These are phyloP conservation scores for Cryphonectria parasitica DNA, from an alignment of 2,329 filamentous ascomycete species.

Conservation along the genomic window DNA sequence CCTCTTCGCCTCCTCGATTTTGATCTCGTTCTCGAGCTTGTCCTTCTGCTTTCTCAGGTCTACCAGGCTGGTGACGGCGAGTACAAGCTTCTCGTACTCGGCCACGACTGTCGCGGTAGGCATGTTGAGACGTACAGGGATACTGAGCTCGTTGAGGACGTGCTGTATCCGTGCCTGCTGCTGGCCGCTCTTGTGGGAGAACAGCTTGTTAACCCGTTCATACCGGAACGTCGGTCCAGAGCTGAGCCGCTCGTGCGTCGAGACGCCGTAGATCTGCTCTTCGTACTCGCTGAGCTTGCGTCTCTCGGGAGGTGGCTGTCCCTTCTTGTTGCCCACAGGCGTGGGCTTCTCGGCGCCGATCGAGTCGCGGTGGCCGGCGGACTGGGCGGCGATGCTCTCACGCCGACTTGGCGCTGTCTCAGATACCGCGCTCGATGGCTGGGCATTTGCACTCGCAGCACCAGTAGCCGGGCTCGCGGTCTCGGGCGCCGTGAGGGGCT, in stretches of 20 bases:
- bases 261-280: slow-evolving; percentile 80
- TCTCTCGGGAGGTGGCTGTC: slow-evolving; percentile 56
- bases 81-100: slow-evolving; percentile 72
- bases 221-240: slow-evolving; percentile 90
- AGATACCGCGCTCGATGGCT: slow-evolving; percentile 43
- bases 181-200: slow-evolving; percentile 74
- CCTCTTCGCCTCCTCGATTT: slow-evolving; percentile 61
- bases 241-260: slow-evolving; percentile 81
- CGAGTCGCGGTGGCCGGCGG: slow-evolving; percentile 50
- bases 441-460: slow-evolving; percentile 35
- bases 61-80: slow-evolving; percentile 69
- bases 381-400: slow-evolving; percentile 55
- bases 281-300: slow-evolving; percentile 76
- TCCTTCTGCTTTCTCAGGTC: slow-evolving; percentile 76
- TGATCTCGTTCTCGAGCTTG: slow-evolving; percentile 75
- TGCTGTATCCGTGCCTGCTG: slow-evolving; percentile 77
- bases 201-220: slow-evolving; percentile 77
- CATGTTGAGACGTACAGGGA: slow-evolving; percentile 72
- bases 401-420: slow-evolving; percentile 49
- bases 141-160: slow-evolving; percentile 71
- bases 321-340: slow-evolving; percentile 55
- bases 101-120: slow-evolving; percentile 73
- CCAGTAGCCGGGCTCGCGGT: slow-evolving; percentile 50
- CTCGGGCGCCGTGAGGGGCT: slow-evolving; percentile 67
- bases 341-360: slow-evolving; percentile 45